These are phyloP conservation scores for Claviceps sp. DNA, from an alignment of 2,329 filamentous ascomycete genomes.

Conservation along the genomic window DNA sequence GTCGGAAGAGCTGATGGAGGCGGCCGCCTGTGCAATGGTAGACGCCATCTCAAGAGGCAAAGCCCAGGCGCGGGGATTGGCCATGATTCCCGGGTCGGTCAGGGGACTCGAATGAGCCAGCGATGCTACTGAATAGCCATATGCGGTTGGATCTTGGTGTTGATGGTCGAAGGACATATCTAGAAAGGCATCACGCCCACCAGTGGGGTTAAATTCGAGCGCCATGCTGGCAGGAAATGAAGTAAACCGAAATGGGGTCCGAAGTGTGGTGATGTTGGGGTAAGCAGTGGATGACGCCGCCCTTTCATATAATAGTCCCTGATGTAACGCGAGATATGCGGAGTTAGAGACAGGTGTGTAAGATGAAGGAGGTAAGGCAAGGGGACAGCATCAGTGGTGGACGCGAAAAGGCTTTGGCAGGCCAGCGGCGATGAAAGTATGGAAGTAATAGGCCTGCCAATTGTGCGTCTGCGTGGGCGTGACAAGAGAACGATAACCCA, in stretches of 20 bases:
- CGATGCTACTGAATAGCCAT: constrained; percentile 12
- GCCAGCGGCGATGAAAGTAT: constrained; percentile 6
- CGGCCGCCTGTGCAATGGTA: constrained; percentile 27
- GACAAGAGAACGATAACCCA: background rate
- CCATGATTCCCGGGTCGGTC: constrained; percentile 21
- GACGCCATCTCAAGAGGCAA: constrained; percentile 40
- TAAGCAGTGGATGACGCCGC: constrained; percentile 28
- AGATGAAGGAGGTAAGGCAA: background rate
- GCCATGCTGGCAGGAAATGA: constrained; percentile 31
- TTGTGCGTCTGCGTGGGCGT: background rate
- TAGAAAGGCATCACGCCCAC: constrained; percentile 44
- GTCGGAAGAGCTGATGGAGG: constrained; percentile 34
- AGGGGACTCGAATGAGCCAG: constrained; percentile 19
- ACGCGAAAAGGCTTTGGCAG: background rate
- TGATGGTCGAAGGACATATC: constrained; percentile 47
- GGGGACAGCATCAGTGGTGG: constrained; percentile 1
- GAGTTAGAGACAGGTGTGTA: background rate
- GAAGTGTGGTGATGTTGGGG: constrained; percentile 22
- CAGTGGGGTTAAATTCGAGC: constrained; percentile 45
- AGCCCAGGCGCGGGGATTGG: constrained; percentile 30
- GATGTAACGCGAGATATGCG: constrained; percentile 15
- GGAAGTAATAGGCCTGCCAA: background rate
- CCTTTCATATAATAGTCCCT: constrained; percentile 25
- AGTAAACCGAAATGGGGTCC: constrained; percentile 18
- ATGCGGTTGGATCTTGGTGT: constrained; percentile 40